These are phyloP conservation scores for Macrolepiota fuliginosa DNA, from an alignment of 768 basidiomycete genomes.

Conservation along the genomic window DNA sequence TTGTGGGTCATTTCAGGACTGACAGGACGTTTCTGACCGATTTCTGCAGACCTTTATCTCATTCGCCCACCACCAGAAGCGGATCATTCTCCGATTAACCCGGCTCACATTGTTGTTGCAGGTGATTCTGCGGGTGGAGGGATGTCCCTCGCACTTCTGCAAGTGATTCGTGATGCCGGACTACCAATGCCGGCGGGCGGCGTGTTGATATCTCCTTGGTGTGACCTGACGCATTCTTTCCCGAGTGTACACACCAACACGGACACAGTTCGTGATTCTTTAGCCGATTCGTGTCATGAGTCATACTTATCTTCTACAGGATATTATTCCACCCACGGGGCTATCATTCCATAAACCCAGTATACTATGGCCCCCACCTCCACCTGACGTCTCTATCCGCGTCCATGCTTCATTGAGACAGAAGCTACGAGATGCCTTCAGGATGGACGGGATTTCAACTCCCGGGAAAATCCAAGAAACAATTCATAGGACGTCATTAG, in stretches of 20 bases:
- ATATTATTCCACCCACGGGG: constrained; percentile 77
- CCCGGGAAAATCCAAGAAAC: constrained; percentile 16
- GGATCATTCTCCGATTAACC: constrained; percentile 75
- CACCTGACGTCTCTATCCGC: constrained; percentile 53
- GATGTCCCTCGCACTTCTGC: constrained; percentile 76
- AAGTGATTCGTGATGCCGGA: constrained; percentile 81
- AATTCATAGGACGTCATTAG: not conserved
- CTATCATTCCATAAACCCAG: constrained; percentile 78
- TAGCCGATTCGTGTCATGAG: not conserved
- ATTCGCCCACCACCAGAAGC: constrained; percentile 83
- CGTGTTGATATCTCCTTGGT: constrained; percentile 91
- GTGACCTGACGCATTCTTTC: constrained; percentile 90
- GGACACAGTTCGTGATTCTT: constrained; percentile 53
- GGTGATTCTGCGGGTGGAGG: constrained; percentile 97
- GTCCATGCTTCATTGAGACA: constrained; percentile 60
- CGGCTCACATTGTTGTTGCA: constrained; percentile 77
- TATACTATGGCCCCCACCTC: constrained; percentile 75
- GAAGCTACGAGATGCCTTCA: constrained; percentile 58
- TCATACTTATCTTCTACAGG: constrained; percentile 39
- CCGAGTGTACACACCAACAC: constrained; percentile 86
- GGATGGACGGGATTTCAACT: constrained; percentile 23
- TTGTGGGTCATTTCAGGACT: constrained; percentile 45
- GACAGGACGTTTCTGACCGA: not conserved
- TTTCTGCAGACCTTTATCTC: constrained; percentile 71
- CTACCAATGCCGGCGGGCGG: constrained; percentile 86